Base-by-base conservation (phyloP, 2,329 filamentous ascomycete genomes). In the Allantophomopsis cytisporea region DNA sequence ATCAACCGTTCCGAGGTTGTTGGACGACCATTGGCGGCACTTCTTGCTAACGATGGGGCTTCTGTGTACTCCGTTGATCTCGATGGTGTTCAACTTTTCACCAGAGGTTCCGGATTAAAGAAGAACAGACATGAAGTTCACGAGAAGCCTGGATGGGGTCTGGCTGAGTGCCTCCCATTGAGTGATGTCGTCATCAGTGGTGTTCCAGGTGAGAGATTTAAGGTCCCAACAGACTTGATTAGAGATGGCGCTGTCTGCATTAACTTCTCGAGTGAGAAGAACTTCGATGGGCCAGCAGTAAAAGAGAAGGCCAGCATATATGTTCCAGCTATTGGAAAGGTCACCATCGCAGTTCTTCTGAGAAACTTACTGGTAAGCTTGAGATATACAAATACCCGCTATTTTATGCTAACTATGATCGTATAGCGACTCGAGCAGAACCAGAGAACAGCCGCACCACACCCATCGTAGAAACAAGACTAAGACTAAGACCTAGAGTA, bases 261-360 rank as follows among this genome's bases (percentile, higher is more conserved):
- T 65, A 98, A 98, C 64, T 96, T 98, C 60, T 93, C 87, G 7
- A 94, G 85, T 38, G 86, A 83, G 61, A 85, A 88, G 66, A 96
- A 98, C 64, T 96, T 96, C 61, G 80, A 80, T 44, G 71, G 71
- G 1, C 78, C 82, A 0, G 83, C 83, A 36, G 78, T 96, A 49
- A 96, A 94, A 64, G 83, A 95, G 59, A 94, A 88, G 66, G 91
- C 91, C 2, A 87, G 86, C 5, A 94, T 98, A 53, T 98, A 95
- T 53, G 88, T 96, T 14, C 91, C 91, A 2, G 91, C 89, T 0
- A 93, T 95, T 49, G 91, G 91, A 51, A 98, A 96, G 66, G 89
- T 96, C 36, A 98, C 91, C 0, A 96, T 96, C 57, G 84, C 89
- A 13, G 80, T 95, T 28, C 64, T 98, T 42, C 65, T 96, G 53